These are phyloP conservation scores for Zygoascus ofunaensis DNA, from an alignment of 805 yeast species.

Conservation along the genomic window DNA sequence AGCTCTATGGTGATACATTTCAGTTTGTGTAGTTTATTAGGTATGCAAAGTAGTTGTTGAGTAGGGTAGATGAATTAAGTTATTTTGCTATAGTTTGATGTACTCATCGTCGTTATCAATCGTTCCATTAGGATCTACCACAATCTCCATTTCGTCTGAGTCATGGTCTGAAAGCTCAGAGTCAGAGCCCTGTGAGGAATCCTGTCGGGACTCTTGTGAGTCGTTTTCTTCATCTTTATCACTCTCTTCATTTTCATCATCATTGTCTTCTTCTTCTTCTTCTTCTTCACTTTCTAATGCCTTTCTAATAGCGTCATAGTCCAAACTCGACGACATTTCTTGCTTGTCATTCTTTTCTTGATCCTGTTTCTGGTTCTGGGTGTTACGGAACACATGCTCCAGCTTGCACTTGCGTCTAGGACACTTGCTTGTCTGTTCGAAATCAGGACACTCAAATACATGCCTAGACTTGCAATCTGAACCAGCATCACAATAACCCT, in stretches of 20 bases:
- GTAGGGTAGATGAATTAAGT: not conserved
- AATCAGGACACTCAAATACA: constrained; percentile 60
- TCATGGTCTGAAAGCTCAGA: constrained; percentile 10
- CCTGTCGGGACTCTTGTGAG: not conserved
- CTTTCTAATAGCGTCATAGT: not conserved
- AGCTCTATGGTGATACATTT: constrained; percentile 27
- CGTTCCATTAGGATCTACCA: constrained; percentile 1
- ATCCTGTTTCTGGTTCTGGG: constrained; percentile 11
- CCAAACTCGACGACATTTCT: not conserved
- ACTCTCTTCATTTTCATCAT: constrained; percentile 12
- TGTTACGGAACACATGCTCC: constrained; percentile 35
- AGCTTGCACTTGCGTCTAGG: constrained; percentile 47
- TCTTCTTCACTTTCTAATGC: constrained; percentile 9
- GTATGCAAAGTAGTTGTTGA: constrained; percentile 4
- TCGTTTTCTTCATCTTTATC: constrained; percentile 4
- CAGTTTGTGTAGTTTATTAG: too few species aligned
- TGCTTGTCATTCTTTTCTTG: not conserved
- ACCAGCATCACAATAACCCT: constrained; percentile 63
- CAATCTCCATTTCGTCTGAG: constrained; percentile 5
- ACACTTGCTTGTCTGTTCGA: constrained; percentile 52
- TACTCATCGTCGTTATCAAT: constrained; percentile 2
- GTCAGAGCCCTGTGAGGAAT: too few species aligned
- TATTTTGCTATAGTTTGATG: constrained; percentile 1
- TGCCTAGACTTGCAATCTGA: constrained; percentile 48
- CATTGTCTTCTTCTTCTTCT: constrained; percentile 15